Conservation (phyloP, 805 yeast species). For the Sugiyamaella valdiviana region DNA sequence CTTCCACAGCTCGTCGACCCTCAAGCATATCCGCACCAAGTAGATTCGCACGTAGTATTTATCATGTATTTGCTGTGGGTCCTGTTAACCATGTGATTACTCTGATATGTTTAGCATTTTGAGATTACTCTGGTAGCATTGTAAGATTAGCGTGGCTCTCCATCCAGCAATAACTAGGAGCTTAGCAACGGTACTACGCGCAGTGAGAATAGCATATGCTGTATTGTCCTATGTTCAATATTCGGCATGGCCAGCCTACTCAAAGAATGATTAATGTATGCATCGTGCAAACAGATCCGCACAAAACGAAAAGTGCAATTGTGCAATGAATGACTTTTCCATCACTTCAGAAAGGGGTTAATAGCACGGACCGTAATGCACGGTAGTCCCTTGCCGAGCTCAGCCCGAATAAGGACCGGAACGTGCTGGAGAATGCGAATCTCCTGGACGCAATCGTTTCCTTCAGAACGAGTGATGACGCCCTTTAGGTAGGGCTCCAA, state of each 20-base stretch:
- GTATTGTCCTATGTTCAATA: neutral
- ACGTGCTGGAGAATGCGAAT: conserved; percentile 69
- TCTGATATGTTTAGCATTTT: too few species aligned
- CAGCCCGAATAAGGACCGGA: conserved; percentile 83
- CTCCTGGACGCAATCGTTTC: conserved; percentile 66
- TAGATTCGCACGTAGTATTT: conserved; percentile 28
- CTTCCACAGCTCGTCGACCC: conserved; percentile 58
- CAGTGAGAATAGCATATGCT: neutral
- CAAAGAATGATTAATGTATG: neutral
- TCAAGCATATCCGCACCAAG: conserved; percentile 78
- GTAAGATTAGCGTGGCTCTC: too few species aligned
- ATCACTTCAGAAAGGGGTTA: conserved; percentile 58
- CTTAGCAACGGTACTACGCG: too few species aligned
- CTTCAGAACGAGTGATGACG: conserved; percentile 56
- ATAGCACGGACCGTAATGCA: conserved; percentile 87
- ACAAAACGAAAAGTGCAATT: neutral
- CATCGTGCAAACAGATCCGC: too few species aligned
- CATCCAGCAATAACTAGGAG: too few species aligned
- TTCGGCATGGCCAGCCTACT: too few species aligned
- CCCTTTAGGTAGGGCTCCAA: conserved; percentile 53
- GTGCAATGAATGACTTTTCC: neutral
- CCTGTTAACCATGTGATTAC: neutral
- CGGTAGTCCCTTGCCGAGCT: conserved; percentile 92
- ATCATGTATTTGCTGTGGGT: neutral
- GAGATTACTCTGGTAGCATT: too few species aligned